A percentile compares a stretch with the other conserved stretches of the same genome.
Conservation (phyloP, 106 monocot species). For the Narthecium ossifragum region DNA sequence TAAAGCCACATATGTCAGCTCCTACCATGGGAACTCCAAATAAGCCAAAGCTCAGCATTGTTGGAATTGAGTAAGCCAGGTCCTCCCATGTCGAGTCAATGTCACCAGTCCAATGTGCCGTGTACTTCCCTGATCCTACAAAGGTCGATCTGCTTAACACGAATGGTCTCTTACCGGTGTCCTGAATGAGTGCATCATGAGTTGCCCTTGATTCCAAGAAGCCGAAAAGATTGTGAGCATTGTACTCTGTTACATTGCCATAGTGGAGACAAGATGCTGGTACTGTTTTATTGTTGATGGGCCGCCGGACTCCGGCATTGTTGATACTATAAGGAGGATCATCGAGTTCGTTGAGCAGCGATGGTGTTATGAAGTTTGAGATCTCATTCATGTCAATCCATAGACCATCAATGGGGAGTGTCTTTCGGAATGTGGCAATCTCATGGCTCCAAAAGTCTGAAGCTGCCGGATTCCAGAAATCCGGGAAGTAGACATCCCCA, state of each 20-base stretch:
- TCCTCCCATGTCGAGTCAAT: constrained; percentile 65
- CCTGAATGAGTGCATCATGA: constrained; percentile 27
- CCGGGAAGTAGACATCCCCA: constrained; percentile 60
- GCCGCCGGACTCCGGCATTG: constrained; percentile 28
- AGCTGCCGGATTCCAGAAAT: constrained; percentile 56
- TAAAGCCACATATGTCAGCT: constrained; percentile 79
- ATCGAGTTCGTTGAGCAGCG: constrained; percentile 28
- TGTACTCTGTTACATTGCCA: constrained; percentile 56
- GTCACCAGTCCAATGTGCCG: constrained; percentile 72
- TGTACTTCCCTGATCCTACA: constrained; percentile 67
- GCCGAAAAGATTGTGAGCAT: constrained; percentile 65
- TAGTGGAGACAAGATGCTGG: constrained; percentile 52
- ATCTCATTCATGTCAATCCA: constrained; percentile 94
- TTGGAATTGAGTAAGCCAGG: constrained; percentile 50
- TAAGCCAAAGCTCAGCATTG: constrained; percentile 52
- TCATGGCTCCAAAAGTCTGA: constrained; percentile 46
- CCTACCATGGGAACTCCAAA: constrained; percentile 89
- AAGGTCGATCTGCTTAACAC: constrained; percentile 63
- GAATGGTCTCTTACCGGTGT: constrained; percentile 56
- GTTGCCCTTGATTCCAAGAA: constrained; percentile 52
- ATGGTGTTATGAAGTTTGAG: constrained; percentile 59
- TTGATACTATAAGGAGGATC: constrained; percentile 64
- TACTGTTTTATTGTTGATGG: constrained; percentile 35
- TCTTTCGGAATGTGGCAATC: constrained; percentile 44
- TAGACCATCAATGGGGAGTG: constrained; percentile 56